Base-by-base conservation (phyloP, 257 asterid species). In the Petunia secreta region DNA sequence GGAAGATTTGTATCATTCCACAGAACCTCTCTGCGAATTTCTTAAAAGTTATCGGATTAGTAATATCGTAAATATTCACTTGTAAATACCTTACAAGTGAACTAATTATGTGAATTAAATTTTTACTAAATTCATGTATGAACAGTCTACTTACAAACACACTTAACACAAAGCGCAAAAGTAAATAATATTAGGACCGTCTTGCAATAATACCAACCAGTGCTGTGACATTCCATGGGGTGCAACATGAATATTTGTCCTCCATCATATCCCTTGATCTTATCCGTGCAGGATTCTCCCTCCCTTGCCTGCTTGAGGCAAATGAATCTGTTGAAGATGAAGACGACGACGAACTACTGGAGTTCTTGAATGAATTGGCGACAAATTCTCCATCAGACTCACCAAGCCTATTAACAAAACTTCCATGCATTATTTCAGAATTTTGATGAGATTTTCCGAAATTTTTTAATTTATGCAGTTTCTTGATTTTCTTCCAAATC, bases 171-270 rank as follows among this genome's bases (percentile, higher is more conserved):
- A 8, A 81, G 39, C 11, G 14, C n/a, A 78, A n/a, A 79, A 79
- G 4, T 4, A 66, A 55, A 77, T 50, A 52, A 50, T 14, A 55
- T 52, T 16, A 84, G 63, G 53, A 57, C 34, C 63, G 40, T 36
- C 41, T 25, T 14, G 75, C 80, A 83, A 50, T 38, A 86, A 89
- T 73, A 83, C 88, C 91, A 92, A 91, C 87, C 57, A 86, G 81
- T 36, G 86, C 77, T 15, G 88, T 89, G 79, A 86, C 60, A 79
- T 88, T 75, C 88, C 86, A 87, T 0, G 91, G 89, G 10, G 83
- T 85, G 91, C 25, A 75, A 34, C 97, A 90, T 64, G 91, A 87
- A 66, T 87, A 83, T 1, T 89, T 81, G 50, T 82, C 89, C 59
- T 87, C 91, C 6, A 57, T 40, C 3, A 63, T 44, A 74, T 85